A percentile compares a stretch with the other conserved stretches of the same genome.
Evolutionary conservation across 116 monocot species (phyloP).

Genomic region (Cymodocea nodosa): DNA sequence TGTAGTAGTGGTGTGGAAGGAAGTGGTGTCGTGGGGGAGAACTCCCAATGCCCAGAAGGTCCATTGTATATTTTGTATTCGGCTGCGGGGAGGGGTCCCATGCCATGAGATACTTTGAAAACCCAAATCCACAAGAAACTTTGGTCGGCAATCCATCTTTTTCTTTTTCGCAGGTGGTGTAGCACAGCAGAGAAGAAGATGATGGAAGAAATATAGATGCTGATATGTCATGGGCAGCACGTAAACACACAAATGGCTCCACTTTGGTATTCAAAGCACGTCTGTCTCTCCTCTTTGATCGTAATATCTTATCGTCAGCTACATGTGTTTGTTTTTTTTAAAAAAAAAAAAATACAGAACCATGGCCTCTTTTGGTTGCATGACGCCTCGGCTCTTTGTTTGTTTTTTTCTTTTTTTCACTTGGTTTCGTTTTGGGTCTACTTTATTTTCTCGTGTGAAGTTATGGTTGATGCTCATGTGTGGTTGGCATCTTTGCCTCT

Average conservation of each 20-base stretch:
- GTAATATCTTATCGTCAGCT: too few species aligned
- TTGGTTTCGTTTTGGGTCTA: too few species aligned
- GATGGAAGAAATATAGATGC: neutral
- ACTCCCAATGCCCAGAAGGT: neutral
- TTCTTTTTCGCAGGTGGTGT: neutral
- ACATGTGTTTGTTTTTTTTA: too few species aligned
- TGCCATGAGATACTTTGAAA: neutral
- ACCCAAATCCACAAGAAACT: slow-evolving; percentile 5
- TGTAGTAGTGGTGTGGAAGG: neutral
- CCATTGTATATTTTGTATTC: neutral
- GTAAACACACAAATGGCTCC: slow-evolving; percentile 3
- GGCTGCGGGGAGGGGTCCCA: neutral
- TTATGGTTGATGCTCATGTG: too few species aligned
- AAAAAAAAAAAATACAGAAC: too few species aligned
- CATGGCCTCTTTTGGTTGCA: too few species aligned
- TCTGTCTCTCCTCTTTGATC: too few species aligned
- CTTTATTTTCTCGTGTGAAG: too few species aligned
- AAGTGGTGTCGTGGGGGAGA: neutral
- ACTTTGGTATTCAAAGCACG: neutral
- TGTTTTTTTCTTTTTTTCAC: too few species aligned
- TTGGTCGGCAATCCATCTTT: neutral
- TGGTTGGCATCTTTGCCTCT: too few species aligned
- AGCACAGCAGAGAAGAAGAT: neutral
- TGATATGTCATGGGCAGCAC: neutral
- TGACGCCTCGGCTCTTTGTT: too few species aligned